phyloP scores from a whole-genome alignment of 129 eudicot species.

The Arctium lappa region DNA sequence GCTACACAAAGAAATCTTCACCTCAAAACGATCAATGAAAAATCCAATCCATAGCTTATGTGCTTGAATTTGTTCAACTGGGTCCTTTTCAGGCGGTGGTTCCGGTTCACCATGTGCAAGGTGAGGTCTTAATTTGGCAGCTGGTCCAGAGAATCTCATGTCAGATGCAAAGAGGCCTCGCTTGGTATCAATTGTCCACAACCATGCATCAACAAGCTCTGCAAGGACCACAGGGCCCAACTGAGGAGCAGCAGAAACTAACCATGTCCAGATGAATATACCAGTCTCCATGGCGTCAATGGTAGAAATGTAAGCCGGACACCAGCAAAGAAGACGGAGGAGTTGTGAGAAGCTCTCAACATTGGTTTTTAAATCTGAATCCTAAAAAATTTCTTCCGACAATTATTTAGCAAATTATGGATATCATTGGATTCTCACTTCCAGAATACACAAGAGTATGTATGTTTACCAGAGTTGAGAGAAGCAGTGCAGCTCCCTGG shows the following conservation, averaged over 20 bases:
- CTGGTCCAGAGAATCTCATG: slow-evolving; percentile 75
- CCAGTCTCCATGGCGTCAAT: slow-evolving; percentile 97
- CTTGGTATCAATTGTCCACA: slow-evolving; percentile 95
- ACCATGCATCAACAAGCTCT: slow-evolving; percentile 99
- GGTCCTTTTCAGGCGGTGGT: slow-evolving; percentile 73
- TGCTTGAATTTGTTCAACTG: slow-evolving; percentile 87
- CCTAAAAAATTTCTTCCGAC: slow-evolving; percentile 39
- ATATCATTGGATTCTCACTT: not conserved
- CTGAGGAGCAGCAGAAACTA: slow-evolving; percentile 98
- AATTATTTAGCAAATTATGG: not conserved
- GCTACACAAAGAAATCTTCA: slow-evolving; percentile 14
- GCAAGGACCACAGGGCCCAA: slow-evolving; percentile 89
- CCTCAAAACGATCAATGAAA: slow-evolving; percentile 96
- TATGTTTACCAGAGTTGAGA: slow-evolving; percentile 73
- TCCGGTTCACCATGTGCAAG: slow-evolving; percentile 88
- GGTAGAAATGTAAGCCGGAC: slow-evolving; percentile 94
- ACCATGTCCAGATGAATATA: slow-evolving; percentile 96
- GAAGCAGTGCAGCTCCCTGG: slow-evolving; percentile 94
- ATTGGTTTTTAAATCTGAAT: slow-evolving; percentile 72
- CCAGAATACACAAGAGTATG: not conserved
- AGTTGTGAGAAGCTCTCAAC: slow-evolving; percentile 92
- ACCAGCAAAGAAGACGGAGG: slow-evolving; percentile 99
- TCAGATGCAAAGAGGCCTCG: slow-evolving; percentile 98
- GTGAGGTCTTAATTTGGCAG: slow-evolving; percentile 92
- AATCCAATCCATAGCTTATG: slow-evolving; percentile 97